Percentiles rank a stretch among this genome's conserved stretches.
phyloP scores from a whole-genome alignment of 371 early-diverging fungal species.

The Mucor ambiguus region DNA sequence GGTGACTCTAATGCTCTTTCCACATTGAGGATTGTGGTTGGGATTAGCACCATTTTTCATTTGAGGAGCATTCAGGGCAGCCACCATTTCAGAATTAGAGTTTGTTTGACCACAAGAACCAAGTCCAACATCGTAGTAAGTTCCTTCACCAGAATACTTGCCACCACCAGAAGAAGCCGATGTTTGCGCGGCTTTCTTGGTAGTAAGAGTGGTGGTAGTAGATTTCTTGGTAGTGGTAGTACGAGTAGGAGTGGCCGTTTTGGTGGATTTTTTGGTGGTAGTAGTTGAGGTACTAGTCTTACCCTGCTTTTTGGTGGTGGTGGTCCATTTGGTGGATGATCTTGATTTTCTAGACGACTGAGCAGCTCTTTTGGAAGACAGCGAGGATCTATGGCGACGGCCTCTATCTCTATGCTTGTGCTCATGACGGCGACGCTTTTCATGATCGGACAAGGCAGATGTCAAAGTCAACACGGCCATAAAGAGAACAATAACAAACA shows the following conservation, averaged over 20 bases:
- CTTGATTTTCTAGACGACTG: not conserved
- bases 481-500: not conserved
- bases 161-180: slow-evolving; percentile 2
- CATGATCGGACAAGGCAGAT: slow-evolving; percentile 5
- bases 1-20: slow-evolving; percentile 20
- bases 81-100: slow-evolving; percentile 28
- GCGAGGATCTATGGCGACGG: not conserved
- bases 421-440: not conserved
- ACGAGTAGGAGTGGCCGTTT: not conserved
- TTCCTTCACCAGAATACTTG: slow-evolving; percentile 39
- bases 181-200: not conserved
- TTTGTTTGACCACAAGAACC: slow-evolving; percentile 39
- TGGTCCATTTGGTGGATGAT: not conserved
- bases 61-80: slow-evolving; percentile 41
- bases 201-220: not conserved
- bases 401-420: not conserved
- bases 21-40: slow-evolving; percentile 35
- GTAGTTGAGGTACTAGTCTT: not conserved
- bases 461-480: slow-evolving; percentile 2
- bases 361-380: not conserved
- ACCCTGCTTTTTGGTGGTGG: not conserved
- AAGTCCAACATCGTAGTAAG: slow-evolving; percentile 34
- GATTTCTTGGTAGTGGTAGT: not conserved
- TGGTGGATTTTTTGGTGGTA: not conserved
- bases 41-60: slow-evolving; percentile 42